Conservation (phyloP, 306 rosid genomes). For the barrel medic (Medicago truncatula) region MtrunA17r5.0-ANR NC_053044.1:54972001-54972500, state of each 20-base stretch:
- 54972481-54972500: not conserved
- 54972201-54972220: not conserved
- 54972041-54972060: not conserved
- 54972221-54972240: no score
- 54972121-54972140: not conserved
- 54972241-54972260: no score
- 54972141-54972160: not conserved
- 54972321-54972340: not conserved
- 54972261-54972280: not conserved
- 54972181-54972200: not conserved
- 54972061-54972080: constrained; percentile 2
- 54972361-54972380: not conserved
- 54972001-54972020: not conserved
- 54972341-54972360: not conserved
- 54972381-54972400: not conserved
- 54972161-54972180: not conserved
- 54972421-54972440: not conserved
- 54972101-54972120: not conserved
- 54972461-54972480: not conserved
- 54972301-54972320: not conserved
- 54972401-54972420: not conserved
- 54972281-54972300: not conserved
- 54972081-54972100: not conserved
- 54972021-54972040: not conserved
- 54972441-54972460: not conserved